phyloP scores from a whole-genome alignment of 257 asterid genomes.

The Forsythia suspensa region DNA sequence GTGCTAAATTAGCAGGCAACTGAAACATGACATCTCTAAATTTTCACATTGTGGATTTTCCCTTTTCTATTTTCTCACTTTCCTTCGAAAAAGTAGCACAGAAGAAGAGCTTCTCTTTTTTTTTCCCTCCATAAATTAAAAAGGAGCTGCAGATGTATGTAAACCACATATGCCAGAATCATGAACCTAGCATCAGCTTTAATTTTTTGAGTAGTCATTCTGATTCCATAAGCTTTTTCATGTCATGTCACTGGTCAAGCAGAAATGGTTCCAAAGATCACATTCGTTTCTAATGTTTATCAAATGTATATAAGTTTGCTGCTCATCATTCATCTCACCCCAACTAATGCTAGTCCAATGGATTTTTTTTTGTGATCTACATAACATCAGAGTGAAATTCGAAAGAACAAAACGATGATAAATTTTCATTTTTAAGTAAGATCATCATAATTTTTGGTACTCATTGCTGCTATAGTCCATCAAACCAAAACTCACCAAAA shows the following conservation, averaged over 20 bases:
- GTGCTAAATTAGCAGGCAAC: neutral
- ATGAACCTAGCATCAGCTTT: neutral
- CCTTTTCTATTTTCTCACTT: neutral
- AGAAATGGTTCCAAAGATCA: neutral
- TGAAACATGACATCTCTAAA: neutral
- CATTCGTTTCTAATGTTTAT: neutral
- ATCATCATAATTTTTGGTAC: neutral
- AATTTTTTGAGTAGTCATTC: neutral
- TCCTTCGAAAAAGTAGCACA: neutral
- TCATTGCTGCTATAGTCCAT: neutral
- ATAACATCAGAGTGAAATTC: neutral
- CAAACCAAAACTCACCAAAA: neutral
- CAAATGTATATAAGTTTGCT: too few relatives aligned
- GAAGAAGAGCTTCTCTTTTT: neutral
- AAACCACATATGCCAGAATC: neutral
- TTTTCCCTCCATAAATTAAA: neutral
- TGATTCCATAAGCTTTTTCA: neutral
- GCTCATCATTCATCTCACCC: neutral
- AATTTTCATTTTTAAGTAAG: neutral
- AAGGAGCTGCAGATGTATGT: neutral
- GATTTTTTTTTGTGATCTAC: neutral
- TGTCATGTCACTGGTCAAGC: neutral
- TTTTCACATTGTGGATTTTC: neutral
- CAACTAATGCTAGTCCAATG: neutral
- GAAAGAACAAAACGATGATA: neutral